Evolutionary conservation across 164 flowering plant genomes (phyloP).

Genomic region (Tinospora cordifolia): DNA sequence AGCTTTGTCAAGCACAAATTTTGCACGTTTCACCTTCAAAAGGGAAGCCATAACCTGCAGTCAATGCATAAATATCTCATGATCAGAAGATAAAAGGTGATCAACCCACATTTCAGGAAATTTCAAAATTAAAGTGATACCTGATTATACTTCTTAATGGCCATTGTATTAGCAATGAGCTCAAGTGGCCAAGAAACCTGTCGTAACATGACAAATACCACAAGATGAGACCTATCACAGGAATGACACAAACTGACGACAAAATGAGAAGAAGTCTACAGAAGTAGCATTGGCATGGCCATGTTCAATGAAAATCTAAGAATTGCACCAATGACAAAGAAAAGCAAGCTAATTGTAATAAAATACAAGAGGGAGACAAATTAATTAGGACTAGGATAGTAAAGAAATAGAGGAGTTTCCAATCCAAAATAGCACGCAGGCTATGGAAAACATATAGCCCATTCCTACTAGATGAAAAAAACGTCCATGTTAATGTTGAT

Average conservation of each 20-base stretch:
- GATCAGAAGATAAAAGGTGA: neutral
- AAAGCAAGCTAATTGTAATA: neutral
- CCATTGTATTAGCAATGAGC: conserved; percentile 79
- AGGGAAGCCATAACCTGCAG: conserved; percentile 82
- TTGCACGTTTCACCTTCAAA: conserved; percentile 92
- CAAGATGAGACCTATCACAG: neutral
- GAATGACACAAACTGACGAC: too few species aligned
- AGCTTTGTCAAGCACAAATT: conserved; percentile 89
- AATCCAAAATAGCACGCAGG: too few species aligned
- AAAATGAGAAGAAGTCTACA: too few species aligned
- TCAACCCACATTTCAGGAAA: neutral
- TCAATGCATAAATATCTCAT: neutral
- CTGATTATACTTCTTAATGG: conserved; percentile 90
- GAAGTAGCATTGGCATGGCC: neutral
- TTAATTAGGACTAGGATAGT: neutral
- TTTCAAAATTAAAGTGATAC: conserved; percentile 28
- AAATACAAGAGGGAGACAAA: neutral
- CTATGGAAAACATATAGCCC: neutral
- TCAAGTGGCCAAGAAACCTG: conserved; percentile 99
- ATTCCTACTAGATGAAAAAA: neutral
- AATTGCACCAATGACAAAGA: neutral
- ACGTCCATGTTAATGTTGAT: neutral
- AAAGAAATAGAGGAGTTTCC: neutral
- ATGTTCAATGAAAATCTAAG: neutral
- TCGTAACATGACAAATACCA: conserved; percentile 11